Conservation (phyloP, 257 asterid species). For the Handroanthus guayacan region DNA sequence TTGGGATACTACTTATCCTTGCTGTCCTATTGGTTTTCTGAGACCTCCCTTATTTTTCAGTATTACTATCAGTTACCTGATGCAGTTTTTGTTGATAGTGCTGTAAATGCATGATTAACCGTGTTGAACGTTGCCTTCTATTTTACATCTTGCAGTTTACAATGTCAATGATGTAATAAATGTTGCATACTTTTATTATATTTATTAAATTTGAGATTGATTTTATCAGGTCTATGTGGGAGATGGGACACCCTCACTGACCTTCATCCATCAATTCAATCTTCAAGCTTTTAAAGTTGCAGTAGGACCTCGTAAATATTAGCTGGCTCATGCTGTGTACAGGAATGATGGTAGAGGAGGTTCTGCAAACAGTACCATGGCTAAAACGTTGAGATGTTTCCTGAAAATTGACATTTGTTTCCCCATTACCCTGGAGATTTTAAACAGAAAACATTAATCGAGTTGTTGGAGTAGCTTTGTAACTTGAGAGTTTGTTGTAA, state of each 20-base stretch:
- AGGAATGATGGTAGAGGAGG: constrained; percentile 29
- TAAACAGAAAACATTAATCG: constrained; percentile 5
- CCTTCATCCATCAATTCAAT: constrained; percentile 24
- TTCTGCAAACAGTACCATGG: constrained; percentile 21
- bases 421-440: not conserved
- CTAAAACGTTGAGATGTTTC: not conserved
- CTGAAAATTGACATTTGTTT: constrained; percentile 19
- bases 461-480: constrained; percentile 21
- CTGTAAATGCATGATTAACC: no score
- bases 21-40: no score
- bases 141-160: no score
- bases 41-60: no score
- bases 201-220: not conserved
- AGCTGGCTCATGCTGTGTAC: constrained; percentile 19
- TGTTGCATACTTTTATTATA: not conserved
- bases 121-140: no score
- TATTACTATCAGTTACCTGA: no score
- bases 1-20: no score
- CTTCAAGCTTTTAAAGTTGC: constrained; percentile 18
- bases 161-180: not conserved
- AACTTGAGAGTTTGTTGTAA: constrained; percentile 2
- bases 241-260: constrained; percentile 19
- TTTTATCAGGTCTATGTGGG: constrained; percentile 22
- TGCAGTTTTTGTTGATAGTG: no score
- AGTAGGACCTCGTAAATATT: not conserved